Conservation (phyloP, 192 early-diverging fungal genomes). For the Coemansia interrupta region DNA sequence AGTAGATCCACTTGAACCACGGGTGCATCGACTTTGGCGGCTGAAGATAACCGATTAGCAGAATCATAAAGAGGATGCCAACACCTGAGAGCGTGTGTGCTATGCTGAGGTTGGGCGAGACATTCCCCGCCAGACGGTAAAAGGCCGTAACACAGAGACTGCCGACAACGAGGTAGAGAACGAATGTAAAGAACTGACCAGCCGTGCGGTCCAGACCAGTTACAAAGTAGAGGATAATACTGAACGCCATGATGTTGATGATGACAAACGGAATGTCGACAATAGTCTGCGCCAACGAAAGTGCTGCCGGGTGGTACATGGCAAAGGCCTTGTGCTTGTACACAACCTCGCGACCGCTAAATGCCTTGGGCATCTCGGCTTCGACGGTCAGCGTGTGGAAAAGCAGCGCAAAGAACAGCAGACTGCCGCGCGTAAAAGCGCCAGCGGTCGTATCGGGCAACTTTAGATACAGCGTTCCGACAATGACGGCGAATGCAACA, state of each 20-base stretch:
- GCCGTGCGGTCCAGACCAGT: constrained; percentile 57
- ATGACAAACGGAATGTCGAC: constrained; percentile 58
- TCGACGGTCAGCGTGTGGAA: constrained; percentile 70
- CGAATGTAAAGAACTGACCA: constrained; percentile 65
- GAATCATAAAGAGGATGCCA: constrained; percentile 42
- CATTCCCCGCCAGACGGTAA: constrained; percentile 55
- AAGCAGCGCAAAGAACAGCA: constrained; percentile 69
- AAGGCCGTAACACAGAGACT: constrained; percentile 60
- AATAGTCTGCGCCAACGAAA: constrained; percentile 59
- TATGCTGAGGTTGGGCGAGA: constrained; percentile 43
- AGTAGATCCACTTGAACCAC: constrained; percentile 66
- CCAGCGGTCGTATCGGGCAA: constrained; percentile 58
- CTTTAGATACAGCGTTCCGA: constrained; percentile 66
- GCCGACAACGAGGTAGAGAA: constrained; percentile 58
- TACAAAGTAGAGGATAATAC: constrained; percentile 63
- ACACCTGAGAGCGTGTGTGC: constrained; percentile 49
- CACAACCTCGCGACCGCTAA: constrained; percentile 68
- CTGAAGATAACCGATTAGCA: constrained; percentile 57
- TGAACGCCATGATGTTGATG: constrained; percentile 57
- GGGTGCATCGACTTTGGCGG: constrained; percentile 60
- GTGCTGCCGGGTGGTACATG: constrained; percentile 66
- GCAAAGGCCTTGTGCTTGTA: constrained; percentile 78
- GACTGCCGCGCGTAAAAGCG: constrained; percentile 76
- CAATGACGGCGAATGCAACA: constrained; percentile 64
- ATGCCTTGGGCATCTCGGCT: constrained; percentile 64